These are phyloP conservation scores for Debaryomyces sp. DNA, from an alignment of 1,139 yeast genomes.

Conservation along the genomic window DNA sequence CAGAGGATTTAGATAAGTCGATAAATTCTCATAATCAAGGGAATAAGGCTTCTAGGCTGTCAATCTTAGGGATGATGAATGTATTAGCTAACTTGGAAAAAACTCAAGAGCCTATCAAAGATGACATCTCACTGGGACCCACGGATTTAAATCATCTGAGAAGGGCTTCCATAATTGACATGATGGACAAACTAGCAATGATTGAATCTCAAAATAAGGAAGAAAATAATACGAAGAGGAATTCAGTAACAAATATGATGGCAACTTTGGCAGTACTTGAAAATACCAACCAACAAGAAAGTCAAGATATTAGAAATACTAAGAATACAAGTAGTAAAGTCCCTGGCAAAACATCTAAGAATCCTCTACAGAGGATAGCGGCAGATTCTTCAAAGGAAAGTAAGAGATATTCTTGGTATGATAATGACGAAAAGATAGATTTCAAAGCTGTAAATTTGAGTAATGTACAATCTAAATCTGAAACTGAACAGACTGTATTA, in stretches of 20 bases:
- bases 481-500: neutral
- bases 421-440: conserved; percentile 32
- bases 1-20: neutral
- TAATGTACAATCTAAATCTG: conserved; percentile 14
- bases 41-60: conserved; percentile 7
- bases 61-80: conserved; percentile 30
- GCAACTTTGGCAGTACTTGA: conserved; percentile 10
- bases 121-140: neutral
- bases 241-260: conserved; percentile 31
- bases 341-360: neutral
- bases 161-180: conserved; percentile 27
- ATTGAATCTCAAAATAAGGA: conserved; percentile 13
- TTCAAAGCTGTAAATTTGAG: conserved; percentile 13
- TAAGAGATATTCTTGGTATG: conserved; percentile 40
- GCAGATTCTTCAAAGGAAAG: neutral
- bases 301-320: neutral
- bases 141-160: conserved; percentile 14
- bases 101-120: neutral
- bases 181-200: conserved; percentile 27
- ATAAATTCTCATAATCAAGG: neutral
- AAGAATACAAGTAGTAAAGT: neutral
- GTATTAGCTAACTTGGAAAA: conserved; percentile 21
- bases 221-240: conserved; percentile 16
- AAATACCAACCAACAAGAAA: neutral
- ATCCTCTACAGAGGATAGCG: conserved; percentile 1